phyloP scores from a whole-genome alignment of 1,284 basidiomycete genomes.

The Sphaerobolus stellatus region DNA sequence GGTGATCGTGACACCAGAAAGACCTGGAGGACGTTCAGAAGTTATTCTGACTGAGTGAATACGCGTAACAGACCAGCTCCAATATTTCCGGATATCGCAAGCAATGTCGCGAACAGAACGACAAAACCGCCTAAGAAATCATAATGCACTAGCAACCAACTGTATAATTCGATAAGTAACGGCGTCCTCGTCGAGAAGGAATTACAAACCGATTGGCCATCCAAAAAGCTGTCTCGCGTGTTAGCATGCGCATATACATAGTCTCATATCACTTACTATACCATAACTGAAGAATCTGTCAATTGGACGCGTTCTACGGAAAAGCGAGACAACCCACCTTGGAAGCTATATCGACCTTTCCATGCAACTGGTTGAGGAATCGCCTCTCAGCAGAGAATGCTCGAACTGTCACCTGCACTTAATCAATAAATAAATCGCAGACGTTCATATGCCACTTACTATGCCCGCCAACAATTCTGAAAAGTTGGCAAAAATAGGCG shows the following conservation, averaged over 20 bases:
- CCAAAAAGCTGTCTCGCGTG: slow-evolving; percentile 26
- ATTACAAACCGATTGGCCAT: slow-evolving; percentile 16
- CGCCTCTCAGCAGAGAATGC: slow-evolving; percentile 19
- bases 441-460: background rate
- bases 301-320: background rate
- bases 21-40: slow-evolving; percentile 2
- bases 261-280: slow-evolving; percentile 10
- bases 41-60: background rate
- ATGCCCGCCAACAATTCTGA: slow-evolving; percentile 58
- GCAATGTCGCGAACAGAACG: slow-evolving; percentile 14
- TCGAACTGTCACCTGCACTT: slow-evolving; percentile 12
- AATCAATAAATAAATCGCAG: background rate
- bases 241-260: background rate
- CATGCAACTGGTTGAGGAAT: slow-evolving; percentile 17
- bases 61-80: slow-evolving; percentile 6
- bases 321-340: slow-evolving; percentile 41
- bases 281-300: slow-evolving; percentile 13
- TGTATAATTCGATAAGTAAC: background rate
- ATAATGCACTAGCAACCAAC: slow-evolving; percentile 28
- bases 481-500: slow-evolving; percentile 77
- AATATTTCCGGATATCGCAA: slow-evolving; percentile 14
- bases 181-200: background rate
- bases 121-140: slow-evolving; percentile 12
- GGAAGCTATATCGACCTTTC: slow-evolving; percentile 63
- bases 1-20: slow-evolving; percentile 20